Evolutionary conservation across 2,329 filamentous ascomycete species (phyloP).

Genomic region (Botryotinia convoluta): DNA sequence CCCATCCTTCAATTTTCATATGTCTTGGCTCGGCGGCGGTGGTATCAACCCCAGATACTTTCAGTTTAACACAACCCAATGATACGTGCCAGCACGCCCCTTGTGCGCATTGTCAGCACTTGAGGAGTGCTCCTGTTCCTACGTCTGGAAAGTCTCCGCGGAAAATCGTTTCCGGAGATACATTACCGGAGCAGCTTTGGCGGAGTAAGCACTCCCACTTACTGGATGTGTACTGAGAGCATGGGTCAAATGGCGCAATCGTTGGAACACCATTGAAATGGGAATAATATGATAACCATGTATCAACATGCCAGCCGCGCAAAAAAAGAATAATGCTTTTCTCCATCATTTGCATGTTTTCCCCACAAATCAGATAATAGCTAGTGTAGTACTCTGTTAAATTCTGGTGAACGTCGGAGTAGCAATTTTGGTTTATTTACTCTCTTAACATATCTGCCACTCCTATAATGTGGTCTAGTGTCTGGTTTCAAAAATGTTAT

Average conservation of each 20-base stretch:
- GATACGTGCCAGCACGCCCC: not conserved
- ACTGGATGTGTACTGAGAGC: not conserved
- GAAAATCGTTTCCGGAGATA: constrained; percentile 2
- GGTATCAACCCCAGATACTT: not conserved
- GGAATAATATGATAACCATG: not conserved
- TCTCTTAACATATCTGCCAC: not conserved
- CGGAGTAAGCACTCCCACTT: constrained; percentile 12
- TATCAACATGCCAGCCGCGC: not conserved
- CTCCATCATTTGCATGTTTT: not conserved
- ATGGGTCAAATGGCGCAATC: constrained; percentile 1
- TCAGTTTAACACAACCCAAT: not conserved
- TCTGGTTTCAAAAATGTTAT: not conserved
- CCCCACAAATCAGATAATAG: not conserved
- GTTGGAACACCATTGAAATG: not conserved
- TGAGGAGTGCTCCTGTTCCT: not conserved
- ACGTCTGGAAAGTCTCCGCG: not conserved
- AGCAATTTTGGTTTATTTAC: not conserved
- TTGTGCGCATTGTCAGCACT: constrained; percentile 6
- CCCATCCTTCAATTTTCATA: not conserved
- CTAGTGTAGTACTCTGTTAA: not conserved
- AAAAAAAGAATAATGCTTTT: not conserved
- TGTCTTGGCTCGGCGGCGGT: not conserved
- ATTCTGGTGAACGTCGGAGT: not conserved
- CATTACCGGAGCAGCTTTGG: constrained; percentile 6
- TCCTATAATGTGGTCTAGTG: not conserved